Evolutionary conservation across 1,284 basidiomycete species (phyloP).

Genomic region (Anthracocystis walkeri): DNA sequence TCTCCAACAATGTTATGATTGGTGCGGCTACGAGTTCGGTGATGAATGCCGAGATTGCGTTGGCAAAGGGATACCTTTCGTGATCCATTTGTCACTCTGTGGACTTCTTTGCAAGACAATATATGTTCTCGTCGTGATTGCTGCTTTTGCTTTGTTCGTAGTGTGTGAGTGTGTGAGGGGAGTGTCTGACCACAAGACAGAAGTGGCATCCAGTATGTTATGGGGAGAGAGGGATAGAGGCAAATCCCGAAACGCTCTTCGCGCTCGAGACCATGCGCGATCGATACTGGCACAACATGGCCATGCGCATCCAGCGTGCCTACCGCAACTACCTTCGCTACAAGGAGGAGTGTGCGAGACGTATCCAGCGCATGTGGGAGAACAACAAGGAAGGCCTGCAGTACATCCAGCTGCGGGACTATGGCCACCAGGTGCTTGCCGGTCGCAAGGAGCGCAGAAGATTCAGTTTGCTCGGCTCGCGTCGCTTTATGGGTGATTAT

Average conservation of each 20-base stretch:
- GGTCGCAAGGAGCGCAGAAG: constrained; percentile 92
- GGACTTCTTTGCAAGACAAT: not conserved
- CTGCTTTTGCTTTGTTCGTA: not conserved
- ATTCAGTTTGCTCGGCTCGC: constrained; percentile 92
- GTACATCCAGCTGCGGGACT: constrained; percentile 89
- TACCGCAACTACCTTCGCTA: constrained; percentile 96
- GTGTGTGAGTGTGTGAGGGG: not conserved
- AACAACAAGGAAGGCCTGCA: constrained; percentile 94
- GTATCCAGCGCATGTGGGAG: constrained; percentile 98
- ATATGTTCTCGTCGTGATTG: not conserved
- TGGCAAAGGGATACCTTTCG: constrained; percentile 77
- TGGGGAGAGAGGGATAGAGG: no score
- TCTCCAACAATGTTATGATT: constrained; percentile 94
- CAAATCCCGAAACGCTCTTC: constrained; percentile 81
- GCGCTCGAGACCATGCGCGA: constrained; percentile 98
- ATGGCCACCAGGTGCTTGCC: constrained; percentile 91
- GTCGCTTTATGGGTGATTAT: constrained; percentile 97
- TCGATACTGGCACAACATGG: constrained; percentile 99
- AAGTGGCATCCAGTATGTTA: no score
- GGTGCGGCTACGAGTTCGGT: constrained; percentile 97
- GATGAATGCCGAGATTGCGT: constrained; percentile 96
- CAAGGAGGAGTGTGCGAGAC: constrained; percentile 91
- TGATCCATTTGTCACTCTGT: not conserved
- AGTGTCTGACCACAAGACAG: no score
- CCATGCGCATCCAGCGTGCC: constrained; percentile 92